Evolutionary conservation across 805 yeast genomes (phyloP), one percentile per base, ranked within the genome.

Genomic region (Brettanomyces custersianus): DNA sequence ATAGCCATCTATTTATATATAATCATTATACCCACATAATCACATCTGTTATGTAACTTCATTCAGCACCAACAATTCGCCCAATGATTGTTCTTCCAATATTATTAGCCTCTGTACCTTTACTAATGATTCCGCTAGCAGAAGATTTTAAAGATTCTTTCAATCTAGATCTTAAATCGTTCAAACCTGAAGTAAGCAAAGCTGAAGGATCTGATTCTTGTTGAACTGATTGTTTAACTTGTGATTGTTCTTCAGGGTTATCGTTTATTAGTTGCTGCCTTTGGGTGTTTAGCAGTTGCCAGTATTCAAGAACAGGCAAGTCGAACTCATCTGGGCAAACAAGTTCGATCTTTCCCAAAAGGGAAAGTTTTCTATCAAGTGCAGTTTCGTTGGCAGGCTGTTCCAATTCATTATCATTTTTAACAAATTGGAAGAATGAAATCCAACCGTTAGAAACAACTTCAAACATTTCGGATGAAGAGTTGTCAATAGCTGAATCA

Each of bases 401-500:
- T n/a, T n/a, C n/a, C n/a, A n/a, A n/a, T 12, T 43, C 51, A 45
- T 62, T 49, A 11, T 53, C 57, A 34, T 43, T 48, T 54, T 81
- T 80, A 3, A 83, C 82, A 3, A 80, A 77, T 46, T 84, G 94
- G 47, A 77, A 80, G 41, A 80, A 74, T 1, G 83, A 74, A 19
- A 77, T 65, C 95, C 95, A 86, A 33, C 64, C 57, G 13, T 59
- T 59, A 36, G 44, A 48, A 10, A 57, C 35, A 9, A 51, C 15
- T 1, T 32, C 17, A 23, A 20, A 48, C 33, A 44, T 41, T 11
- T 40, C 38, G 1, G 31, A 12, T 4, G 22, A 19, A 22, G 41
- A 43, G 15, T 29, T 13, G 3, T 35, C 29, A 20, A 47, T 30
- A 0, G 55, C 50, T 2, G 24, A 3, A 15, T 62, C 58, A 8